Conservation (phyloP, 1,139 yeast species). For the Debaryomyces psychrophilus region DNA sequence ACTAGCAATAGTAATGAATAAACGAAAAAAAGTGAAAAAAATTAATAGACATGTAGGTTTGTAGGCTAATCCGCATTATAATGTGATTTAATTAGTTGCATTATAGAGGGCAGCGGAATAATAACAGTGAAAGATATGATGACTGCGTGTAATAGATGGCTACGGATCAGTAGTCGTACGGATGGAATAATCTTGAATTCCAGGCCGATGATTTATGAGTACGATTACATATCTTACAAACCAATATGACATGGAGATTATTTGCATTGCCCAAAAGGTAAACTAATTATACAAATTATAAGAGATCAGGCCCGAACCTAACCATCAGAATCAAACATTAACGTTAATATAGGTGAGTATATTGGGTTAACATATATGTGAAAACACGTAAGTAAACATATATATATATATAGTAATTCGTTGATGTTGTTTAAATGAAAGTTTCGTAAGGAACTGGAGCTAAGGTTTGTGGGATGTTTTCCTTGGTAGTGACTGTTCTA, state of each 20-base stretch:
- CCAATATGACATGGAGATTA: conserved; percentile 6
- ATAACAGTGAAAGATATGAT: conserved; percentile 15
- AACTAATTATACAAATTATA: conserved; percentile 22
- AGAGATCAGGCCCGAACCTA: conserved; percentile 12
- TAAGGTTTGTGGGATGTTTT: conserved; percentile 92
- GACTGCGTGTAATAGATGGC: conserved; percentile 14
- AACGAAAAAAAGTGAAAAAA: conserved; percentile 19
- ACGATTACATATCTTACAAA: conserved; percentile 18
- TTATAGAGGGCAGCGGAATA: conserved; percentile 14
- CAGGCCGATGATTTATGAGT: conserved; percentile 13
- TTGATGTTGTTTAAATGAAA: conserved; percentile 67
- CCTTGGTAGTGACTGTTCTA: conserved; percentile 75
- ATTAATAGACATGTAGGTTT: conserved; percentile 20
- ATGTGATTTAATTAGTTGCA: conserved; percentile 1
- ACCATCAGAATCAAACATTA: conserved; percentile 12
- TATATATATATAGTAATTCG: conserved; percentile 6
- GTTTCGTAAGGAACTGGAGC: conserved; percentile 99
- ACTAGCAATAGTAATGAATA: conserved; percentile 11
- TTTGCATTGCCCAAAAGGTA: conserved; percentile 17
- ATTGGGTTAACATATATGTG: conserved; percentile 1
- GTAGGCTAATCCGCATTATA: conserved; percentile 11
- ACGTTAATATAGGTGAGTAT: conserved; percentile 10
- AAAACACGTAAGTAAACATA: conserved; percentile 6
- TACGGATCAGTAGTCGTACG: neutral
- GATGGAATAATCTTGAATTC: conserved; percentile 14